Evolutionary conservation across 352 stramenopile species (phyloP).

Genomic region (Thalassiosira mediterranea): DNA sequence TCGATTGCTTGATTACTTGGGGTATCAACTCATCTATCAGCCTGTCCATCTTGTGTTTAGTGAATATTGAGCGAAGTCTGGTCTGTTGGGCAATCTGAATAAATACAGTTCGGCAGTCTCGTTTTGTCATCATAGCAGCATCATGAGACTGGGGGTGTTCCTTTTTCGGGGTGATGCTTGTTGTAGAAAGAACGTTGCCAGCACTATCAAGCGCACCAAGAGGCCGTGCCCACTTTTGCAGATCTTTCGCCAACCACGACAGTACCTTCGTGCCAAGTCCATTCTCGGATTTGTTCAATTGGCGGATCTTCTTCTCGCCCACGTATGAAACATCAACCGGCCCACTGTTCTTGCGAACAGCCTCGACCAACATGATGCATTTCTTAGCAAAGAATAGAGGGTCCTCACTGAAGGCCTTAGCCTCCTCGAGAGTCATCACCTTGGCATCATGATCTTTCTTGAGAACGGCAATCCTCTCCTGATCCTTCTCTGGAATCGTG

Average conservation of each 20-base stretch:
- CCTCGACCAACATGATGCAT: constrained; percentile 75
- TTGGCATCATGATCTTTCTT: constrained; percentile 55
- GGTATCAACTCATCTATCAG: constrained; percentile 52
- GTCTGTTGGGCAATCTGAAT: constrained; percentile 76
- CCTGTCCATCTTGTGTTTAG: constrained; percentile 51
- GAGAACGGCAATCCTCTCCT: constrained; percentile 41
- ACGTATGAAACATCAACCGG: constrained; percentile 54
- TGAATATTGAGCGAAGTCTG: constrained; percentile 70
- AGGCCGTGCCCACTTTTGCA: constrained; percentile 32
- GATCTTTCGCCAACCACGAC: constrained; percentile 71
- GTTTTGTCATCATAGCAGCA: constrained; percentile 65
- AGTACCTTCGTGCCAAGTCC: constrained; percentile 73
- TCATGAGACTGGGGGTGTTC: constrained; percentile 59
- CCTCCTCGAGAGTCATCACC: constrained; percentile 41
- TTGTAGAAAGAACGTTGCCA: constrained; percentile 56
- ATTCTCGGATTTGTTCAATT: constrained; percentile 71
- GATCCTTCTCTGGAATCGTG: constrained; percentile 8
- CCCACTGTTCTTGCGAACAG: constrained; percentile 66
- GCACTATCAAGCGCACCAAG: constrained; percentile 58
- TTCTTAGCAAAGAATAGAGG: constrained; percentile 60
- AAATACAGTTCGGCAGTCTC: constrained; percentile 64
- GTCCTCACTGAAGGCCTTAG: constrained; percentile 36
- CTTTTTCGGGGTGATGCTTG: constrained; percentile 47
- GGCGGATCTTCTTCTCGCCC: constrained; percentile 42
- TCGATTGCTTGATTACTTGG: constrained; percentile 63